These are phyloP conservation scores for Macadamia integrifolia DNA, from an alignment of 164 flowering plant species.

Conservation along the genomic window DNA sequence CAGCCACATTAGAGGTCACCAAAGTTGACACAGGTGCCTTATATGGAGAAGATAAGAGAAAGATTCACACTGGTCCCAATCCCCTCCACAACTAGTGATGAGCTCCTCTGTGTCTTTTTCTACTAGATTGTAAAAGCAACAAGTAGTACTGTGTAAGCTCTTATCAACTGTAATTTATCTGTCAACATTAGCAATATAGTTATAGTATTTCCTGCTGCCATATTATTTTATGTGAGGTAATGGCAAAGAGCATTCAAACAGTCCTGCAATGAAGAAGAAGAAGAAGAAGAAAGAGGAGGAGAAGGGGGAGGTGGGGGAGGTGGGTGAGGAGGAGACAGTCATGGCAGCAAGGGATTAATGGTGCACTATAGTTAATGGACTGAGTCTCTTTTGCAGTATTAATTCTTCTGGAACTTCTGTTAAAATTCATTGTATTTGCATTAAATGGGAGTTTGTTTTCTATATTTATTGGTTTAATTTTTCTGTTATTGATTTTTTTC, in stretches of 20 bases:
- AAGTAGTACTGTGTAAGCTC: not conserved
- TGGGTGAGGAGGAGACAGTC: not conserved
- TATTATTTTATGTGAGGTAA: not conserved
- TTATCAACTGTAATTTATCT: not conserved
- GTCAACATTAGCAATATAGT: not conserved
- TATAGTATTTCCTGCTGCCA: not conserved
- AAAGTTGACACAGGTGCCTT: slow-evolving; percentile 3
- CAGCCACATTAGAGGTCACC: slow-evolving; percentile 5
- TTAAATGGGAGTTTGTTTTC: too few relatives aligned
- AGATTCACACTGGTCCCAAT: slow-evolving; percentile 65
- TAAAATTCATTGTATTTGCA: slow-evolving; percentile 11
- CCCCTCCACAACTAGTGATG: slow-evolving; percentile 59
- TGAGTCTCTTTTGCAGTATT: slow-evolving; percentile 21
- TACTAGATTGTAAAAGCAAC: not conserved
- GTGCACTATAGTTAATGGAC: slow-evolving; percentile 19
- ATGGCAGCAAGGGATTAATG: not conserved
- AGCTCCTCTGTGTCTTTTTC: not conserved
- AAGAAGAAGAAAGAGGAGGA: too few relatives aligned
- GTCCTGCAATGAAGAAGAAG: not conserved
- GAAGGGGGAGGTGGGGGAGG: too few relatives aligned
- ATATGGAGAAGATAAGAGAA: slow-evolving; percentile 53
- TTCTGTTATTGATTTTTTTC: not conserved
- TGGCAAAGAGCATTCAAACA: not conserved
- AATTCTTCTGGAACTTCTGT: slow-evolving; percentile 13
- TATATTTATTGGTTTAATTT: not conserved